Percentiles rank a stretch among this genome's conserved stretches.
These are phyloP conservation scores for Penicillium manginii DNA, from an alignment of 495 filamentous ascomycete species.

Conservation along the genomic window DNA sequence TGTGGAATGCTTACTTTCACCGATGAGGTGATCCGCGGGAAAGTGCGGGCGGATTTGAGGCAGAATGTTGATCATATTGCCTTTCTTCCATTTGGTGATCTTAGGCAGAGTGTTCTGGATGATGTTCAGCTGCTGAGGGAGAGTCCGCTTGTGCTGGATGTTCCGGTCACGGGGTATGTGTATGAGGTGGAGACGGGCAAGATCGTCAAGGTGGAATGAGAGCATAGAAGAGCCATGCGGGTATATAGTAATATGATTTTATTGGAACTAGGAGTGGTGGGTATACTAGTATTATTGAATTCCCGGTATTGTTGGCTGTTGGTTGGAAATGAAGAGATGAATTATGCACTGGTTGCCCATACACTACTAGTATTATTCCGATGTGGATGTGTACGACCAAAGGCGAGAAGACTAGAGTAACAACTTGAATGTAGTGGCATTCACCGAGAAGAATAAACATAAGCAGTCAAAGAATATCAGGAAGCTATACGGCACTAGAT, in stretches of 20 bases:
- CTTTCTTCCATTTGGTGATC: constrained; percentile 67
- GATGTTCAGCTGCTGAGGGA: constrained; percentile 68
- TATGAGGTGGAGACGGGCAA: constrained; percentile 82
- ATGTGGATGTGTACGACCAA: too few species aligned
- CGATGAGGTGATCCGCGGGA: constrained; percentile 61
- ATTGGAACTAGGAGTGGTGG: too few species aligned
- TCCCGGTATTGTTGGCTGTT: background rate
- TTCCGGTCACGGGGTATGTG: constrained; percentile 72
- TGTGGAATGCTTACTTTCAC: constrained; percentile 85
- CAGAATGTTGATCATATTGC: constrained; percentile 50
- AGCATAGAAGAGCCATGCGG: background rate
- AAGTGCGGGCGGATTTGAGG: constrained; percentile 62
- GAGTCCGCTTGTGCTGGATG: constrained; percentile 59
- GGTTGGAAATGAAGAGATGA: background rate
- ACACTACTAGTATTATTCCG: too few species aligned
- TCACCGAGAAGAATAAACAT: too few species aligned
- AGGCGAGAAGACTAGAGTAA: too few species aligned
- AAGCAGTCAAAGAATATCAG: too few species aligned
- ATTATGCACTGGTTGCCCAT: too few species aligned
- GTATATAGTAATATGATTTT: background rate
- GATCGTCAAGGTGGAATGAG: constrained; percentile 55
- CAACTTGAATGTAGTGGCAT: too few species aligned
- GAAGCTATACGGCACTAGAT: too few species aligned
- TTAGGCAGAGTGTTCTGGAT: constrained; percentile 65
- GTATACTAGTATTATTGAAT: background rate